Percentiles rank a stretch among this genome's conserved stretches.
phyloP scores from a whole-genome alignment of 2,329 filamentous ascomycete species.

The Colletotrichum viniferum region DNA sequence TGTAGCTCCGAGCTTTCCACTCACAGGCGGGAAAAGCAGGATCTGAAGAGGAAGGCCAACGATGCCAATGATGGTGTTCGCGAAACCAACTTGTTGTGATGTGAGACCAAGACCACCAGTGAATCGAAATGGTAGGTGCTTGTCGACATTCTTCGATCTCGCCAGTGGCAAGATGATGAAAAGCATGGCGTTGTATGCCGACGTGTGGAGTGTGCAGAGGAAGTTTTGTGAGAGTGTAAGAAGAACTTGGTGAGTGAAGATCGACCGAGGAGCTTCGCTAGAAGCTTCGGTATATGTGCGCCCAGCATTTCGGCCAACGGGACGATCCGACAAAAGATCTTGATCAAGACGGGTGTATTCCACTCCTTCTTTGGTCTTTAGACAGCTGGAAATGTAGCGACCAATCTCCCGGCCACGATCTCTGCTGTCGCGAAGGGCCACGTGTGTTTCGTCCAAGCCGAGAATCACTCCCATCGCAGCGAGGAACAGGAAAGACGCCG shows the following conservation, averaged over 20 bases:
- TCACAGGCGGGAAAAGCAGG: conserved; percentile 25
- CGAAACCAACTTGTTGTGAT: conserved; percentile 25
- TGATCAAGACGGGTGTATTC: not conserved
- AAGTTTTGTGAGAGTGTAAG: conserved; percentile 21
- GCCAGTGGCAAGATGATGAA: conserved; percentile 24
- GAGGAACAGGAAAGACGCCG: conserved; percentile 9
- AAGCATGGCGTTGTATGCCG: conserved; percentile 27
- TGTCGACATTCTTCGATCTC: not conserved
- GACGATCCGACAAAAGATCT: not conserved
- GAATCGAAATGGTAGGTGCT: conserved; percentile 23
- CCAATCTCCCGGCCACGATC: conserved; percentile 14
- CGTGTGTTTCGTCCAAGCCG: conserved; percentile 25
- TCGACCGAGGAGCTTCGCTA: conserved; percentile 1
- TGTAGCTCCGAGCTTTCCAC: conserved; percentile 16
- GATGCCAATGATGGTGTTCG: conserved; percentile 27
- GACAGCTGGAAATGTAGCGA: not conserved
- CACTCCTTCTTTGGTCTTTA: not conserved
- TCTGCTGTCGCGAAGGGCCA: not conserved
- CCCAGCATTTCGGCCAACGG: not conserved
- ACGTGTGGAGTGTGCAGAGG: conserved; percentile 15
- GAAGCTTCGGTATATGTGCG: not conserved
- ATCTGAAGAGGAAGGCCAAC: conserved; percentile 27
- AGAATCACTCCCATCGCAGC: conserved; percentile 24
- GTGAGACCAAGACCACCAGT: conserved; percentile 27
- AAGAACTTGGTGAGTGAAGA: conserved; percentile 23